These are phyloP conservation scores for Hypoxylon crocopeplum DNA, from an alignment of 495 filamentous ascomycete genomes.

Conservation along the genomic window DNA sequence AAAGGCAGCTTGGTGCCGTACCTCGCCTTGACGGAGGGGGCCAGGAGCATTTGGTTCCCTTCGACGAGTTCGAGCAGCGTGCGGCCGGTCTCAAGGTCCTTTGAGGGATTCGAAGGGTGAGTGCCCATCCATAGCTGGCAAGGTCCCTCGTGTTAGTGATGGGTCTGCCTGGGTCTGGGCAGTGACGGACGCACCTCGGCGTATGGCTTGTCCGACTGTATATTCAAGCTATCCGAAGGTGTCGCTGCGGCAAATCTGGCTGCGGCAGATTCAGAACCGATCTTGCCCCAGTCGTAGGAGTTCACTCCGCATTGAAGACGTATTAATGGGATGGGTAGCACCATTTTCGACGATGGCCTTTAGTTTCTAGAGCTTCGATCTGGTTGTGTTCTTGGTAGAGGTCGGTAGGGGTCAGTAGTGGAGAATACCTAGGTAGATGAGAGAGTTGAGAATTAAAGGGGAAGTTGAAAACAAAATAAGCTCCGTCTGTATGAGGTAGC, in stretches of 20 bases:
- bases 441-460: too few relatives aligned
- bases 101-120: constrained; percentile 93
- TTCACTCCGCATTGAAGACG: constrained; percentile 96
- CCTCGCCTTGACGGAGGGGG: constrained; percentile 68
- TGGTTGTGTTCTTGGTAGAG: too few relatives aligned
- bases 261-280: constrained; percentile 79
- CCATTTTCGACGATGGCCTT: constrained; percentile 53
- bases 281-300: constrained; percentile 99
- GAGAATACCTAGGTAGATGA: too few relatives aligned
- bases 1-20: constrained; percentile 89
- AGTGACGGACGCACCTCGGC: constrained; percentile 69
- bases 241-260: constrained; percentile 81
- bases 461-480: too few relatives aligned
- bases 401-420: too few relatives aligned
- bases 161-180: background rate
- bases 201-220: constrained; percentile 85
- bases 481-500: too few relatives aligned
- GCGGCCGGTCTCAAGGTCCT: constrained; percentile 82
- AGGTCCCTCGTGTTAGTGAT: constrained; percentile 17
- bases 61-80: constrained; percentile 89
- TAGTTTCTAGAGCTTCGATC: too few relatives aligned
- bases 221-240: constrained; percentile 70
- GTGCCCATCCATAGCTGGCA: constrained; percentile 97
- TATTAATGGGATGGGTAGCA: constrained; percentile 81
- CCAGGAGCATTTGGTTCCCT: constrained; percentile 84